Evolutionary conservation across 208 protist species (phyloP).

Genomic region (Leishmania amazonensis): DNA sequence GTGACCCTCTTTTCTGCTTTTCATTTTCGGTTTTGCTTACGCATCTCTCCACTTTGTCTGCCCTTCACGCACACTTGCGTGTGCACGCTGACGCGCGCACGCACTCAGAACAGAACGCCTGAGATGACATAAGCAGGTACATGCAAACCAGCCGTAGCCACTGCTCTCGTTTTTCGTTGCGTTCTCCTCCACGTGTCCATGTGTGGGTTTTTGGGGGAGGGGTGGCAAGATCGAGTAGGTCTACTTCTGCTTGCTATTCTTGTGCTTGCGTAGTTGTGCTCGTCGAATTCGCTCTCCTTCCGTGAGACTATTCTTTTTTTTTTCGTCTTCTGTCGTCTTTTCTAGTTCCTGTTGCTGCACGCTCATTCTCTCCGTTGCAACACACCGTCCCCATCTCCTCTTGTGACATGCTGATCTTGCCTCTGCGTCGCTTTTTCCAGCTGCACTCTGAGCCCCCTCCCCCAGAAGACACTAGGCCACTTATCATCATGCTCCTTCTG

Average conservation of each 20-base stretch:
- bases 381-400: not conserved
- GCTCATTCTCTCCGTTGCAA: constrained; percentile 9
- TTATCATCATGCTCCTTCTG: not conserved
- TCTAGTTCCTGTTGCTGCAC: not conserved
- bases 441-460: not conserved
- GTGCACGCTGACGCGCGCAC: not conserved
- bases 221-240: not conserved
- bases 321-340: not conserved
- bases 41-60: not conserved
- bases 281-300: not conserved
- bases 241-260: not conserved
- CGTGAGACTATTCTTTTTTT: constrained; percentile 11
- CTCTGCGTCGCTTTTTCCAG: not conserved
- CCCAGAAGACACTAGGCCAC: not conserved
- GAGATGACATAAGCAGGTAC: not conserved
- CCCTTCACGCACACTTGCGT: not conserved
- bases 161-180: not conserved
- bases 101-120: not conserved
- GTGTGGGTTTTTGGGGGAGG: not conserved
- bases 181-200: not conserved
- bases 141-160: not conserved
- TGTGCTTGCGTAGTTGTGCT: not conserved
- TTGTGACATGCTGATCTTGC: not conserved
- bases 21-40: not conserved
- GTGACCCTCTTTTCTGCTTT: not conserved